Evolutionary conservation across 2,329 filamentous ascomycete species (phyloP).

Genomic region (Hypocreales sp.): DNA sequence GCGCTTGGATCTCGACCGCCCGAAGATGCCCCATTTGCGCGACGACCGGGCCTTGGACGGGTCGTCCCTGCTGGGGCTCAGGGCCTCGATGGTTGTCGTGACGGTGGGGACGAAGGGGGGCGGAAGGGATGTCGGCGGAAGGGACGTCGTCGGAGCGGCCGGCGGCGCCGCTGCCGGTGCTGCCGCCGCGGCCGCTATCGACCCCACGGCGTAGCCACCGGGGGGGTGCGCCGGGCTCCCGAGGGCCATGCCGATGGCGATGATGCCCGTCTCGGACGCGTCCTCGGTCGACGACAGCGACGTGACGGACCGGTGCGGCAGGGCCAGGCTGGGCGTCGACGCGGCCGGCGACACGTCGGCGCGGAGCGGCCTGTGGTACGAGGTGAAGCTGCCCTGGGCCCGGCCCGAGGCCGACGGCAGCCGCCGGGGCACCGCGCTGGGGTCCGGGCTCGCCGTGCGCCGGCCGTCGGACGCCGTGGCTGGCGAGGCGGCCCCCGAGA

Average conservation of each 20-base stretch:
- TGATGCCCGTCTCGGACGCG: conserved; percentile 10
- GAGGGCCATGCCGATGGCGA: conserved; percentile 56
- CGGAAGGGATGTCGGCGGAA: no score
- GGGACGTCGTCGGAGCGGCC: no score
- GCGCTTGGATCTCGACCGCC: conserved; percentile 21
- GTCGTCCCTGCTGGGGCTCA: conserved; percentile 7
- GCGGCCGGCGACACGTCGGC: conserved; percentile 27
- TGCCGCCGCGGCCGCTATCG: no score
- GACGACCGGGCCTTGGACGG: conserved; percentile 29
- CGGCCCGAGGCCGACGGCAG: no score
- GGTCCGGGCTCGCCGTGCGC: no score
- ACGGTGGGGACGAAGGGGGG: conserved; percentile 11
- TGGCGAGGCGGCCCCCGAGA: no score
- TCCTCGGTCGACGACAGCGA: conserved; percentile 14
- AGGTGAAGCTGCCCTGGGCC: conserved; percentile 18
- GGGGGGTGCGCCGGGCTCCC: conserved; percentile 46
- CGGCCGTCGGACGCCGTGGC: no score
- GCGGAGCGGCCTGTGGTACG: conserved; percentile 25
- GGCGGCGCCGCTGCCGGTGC: no score
- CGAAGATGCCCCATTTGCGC: conserved; percentile 45
- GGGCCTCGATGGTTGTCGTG: conserved; percentile 7
- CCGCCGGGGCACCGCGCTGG: no score
- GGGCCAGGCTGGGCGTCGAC: conserved; percentile 14
- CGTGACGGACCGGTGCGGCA: neutral
- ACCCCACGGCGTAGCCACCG: conserved; percentile 11